Evolutionary conservation across 2,329 filamentous ascomycete species (phyloP).

Genomic region (Calonectria multiphialidica): DNA sequence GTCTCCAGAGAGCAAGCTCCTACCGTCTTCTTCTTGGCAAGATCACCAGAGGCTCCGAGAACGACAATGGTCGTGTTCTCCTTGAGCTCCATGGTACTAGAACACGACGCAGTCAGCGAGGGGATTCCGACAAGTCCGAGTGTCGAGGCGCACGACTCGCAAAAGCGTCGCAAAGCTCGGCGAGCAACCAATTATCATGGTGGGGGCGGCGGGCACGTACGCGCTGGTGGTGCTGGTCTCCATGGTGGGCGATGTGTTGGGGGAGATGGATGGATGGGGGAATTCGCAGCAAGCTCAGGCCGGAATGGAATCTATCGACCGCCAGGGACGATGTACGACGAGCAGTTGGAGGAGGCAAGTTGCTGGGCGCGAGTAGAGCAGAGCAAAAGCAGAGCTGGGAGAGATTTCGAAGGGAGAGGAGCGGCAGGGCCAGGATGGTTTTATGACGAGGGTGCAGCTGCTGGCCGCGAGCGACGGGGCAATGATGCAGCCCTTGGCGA

Average conservation of each 20-base stretch:
- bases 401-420: conserved; percentile 36
- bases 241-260: conserved; percentile 38
- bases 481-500: conserved; percentile 42
- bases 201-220: conserved; percentile 44
- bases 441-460: conserved; percentile 47
- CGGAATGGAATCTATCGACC: conserved; percentile 23
- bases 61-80: conserved; percentile 98
- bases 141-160: conserved; percentile 6
- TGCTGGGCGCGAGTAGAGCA: conserved; percentile 18
- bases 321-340: conserved; percentile 21
- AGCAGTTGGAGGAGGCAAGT: conserved; percentile 19
- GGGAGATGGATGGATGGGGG: conserved; percentile 12
- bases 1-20: conserved; percentile 46
- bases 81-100: conserved; percentile 87
- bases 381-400: conserved; percentile 30
- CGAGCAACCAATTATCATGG: conserved; percentile 35
- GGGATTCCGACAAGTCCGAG: conserved; percentile 8
- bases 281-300: conserved; percentile 12
- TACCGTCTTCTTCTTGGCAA: conserved; percentile 99
- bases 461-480: conserved; percentile 43
- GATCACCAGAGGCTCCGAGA: conserved; percentile 94
- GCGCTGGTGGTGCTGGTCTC: conserved; percentile 23
- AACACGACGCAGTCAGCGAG: conserved; percentile 29
- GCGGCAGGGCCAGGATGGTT: conserved; percentile 42
- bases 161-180: conserved; percentile 30